Base-by-base conservation (phyloP, 441 rosid genomes). In the Macaranga tanarius region DNA sequence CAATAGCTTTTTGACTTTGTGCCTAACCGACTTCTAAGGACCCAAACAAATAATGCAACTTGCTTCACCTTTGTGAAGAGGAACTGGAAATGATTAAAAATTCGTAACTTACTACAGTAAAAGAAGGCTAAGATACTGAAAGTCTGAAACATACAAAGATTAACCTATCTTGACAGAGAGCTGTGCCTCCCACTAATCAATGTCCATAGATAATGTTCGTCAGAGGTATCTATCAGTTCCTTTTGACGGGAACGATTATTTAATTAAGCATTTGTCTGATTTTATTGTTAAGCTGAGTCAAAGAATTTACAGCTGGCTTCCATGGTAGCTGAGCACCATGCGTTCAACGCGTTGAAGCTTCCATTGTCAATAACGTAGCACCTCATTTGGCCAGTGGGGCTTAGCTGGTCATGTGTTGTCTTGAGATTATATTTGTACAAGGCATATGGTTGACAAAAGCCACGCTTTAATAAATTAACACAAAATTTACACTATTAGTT, bases 1-100 rank as follows among this genome's bases (percentile, higher is more conserved):
- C 22, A 50, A 54, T 67, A 23, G 25, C 59, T 51, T 50, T 50
- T 51, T 31, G 59, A 28, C 45, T 67, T 67, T 50, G 58, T 51
- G 59, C 60, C 70, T 22, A 65, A 65, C 47, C 26, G 13, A 67
- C 59, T 10, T 31, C 5, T 47, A 8, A 16, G 13, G 54, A 65
- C 16, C n/a, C 25, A 34, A n/a, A 50, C 6, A 16, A 17, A 0
- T 20, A 23, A 26, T 15, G n/a, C n/a, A 28, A 13, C 7, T 15
- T 26, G 7, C 1, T 28, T 17, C 60, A 19, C 28, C 42, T 44
- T 19, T 10, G 19, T 12, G 8, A 45, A 11, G 52, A 65, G 16
- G 0, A 42, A 13, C 51, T 13, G 26, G 5, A 19, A 10, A 62
- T 2, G 25, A 10, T 28, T 10, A 26, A 50, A 50, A 26, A 9